phyloP scores from a whole-genome alignment of 257 asterid genomes.

The Schizonepeta tenuifolia region DNA sequence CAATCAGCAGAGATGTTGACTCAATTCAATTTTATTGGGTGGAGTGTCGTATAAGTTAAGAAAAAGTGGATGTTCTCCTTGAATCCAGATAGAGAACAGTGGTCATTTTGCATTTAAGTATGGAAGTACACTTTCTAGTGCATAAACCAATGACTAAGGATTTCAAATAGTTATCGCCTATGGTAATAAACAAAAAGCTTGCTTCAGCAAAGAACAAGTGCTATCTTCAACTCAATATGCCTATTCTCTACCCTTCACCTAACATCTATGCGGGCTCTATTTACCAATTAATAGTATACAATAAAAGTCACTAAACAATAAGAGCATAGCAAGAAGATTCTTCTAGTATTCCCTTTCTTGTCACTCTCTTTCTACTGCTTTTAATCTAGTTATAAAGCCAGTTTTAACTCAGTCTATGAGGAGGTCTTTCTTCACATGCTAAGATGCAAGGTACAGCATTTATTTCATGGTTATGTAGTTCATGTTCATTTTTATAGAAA shows the following conservation, averaged over 20 bases:
- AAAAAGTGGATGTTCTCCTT: constrained; percentile 10
- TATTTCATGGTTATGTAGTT: background rate
- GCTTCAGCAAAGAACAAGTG: background rate
- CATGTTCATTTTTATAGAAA: background rate
- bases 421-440: background rate
- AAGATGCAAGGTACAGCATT: background rate
- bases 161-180: background rate
- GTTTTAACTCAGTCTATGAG: no score
- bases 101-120: background rate
- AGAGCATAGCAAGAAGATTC: no score
- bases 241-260: background rate
- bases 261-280: no score
- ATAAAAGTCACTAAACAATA: no score
- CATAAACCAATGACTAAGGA: background rate
- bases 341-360: no score
- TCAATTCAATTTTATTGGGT: background rate
- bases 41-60: constrained; percentile 9
- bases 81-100: constrained; percentile 1
- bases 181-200: background rate
- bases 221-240: background rate
- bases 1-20: background rate
- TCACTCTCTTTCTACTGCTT: no score
- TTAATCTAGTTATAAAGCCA: no score
- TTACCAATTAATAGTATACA: no score
- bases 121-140: background rate